Conservation (phyloP, 1,284 basidiomycete genomes). For the Gymnopus androsaceus region DNA sequence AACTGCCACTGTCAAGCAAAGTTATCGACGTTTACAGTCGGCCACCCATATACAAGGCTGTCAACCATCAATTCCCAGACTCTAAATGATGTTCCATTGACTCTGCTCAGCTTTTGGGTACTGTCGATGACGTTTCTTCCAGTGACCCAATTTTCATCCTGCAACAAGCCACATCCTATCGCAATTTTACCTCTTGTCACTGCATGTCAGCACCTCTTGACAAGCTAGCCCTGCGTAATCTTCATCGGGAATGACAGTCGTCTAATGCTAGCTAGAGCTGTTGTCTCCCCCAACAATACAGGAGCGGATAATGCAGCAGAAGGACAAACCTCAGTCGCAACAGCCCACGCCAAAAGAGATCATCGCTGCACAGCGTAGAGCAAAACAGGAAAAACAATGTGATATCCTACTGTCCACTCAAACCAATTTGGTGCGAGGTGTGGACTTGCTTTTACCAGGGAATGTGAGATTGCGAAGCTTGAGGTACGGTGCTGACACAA, state of each 20-base stretch:
- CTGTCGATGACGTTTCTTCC: constrained; percentile 71
- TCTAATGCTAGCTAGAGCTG: constrained; percentile 21
- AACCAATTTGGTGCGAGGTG: constrained; percentile 79
- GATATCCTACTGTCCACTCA: constrained; percentile 86
- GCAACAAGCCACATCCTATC: constrained; percentile 73
- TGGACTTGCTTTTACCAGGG: constrained; percentile 84
- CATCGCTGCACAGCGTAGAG: constrained; percentile 89
- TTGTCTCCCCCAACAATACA: constrained; percentile 20
- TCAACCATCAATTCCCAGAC: constrained; percentile 60
- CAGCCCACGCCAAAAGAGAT: constrained; percentile 80
- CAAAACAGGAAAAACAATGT: constrained; percentile 81
- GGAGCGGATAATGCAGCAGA: not conserved
- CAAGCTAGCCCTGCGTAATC: constrained; percentile 70
- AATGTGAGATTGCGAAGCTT: constrained; percentile 85
- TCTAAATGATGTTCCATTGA: constrained; percentile 89
- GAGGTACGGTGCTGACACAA: constrained; percentile 62
- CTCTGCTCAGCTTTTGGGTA: constrained; percentile 70
- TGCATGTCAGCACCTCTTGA: constrained; percentile 72
- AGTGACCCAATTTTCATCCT: constrained; percentile 91
- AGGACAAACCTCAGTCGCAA: constrained; percentile 32
- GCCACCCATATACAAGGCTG: constrained; percentile 71
- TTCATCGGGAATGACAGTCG: constrained; percentile 67
- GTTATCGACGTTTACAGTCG: constrained; percentile 83
- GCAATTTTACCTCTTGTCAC: constrained; percentile 64
- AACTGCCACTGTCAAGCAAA: constrained; percentile 75